phyloP scores from a whole-genome alignment of 495 filamentous ascomycete species.

The Tuber umbilicatum region DNA sequence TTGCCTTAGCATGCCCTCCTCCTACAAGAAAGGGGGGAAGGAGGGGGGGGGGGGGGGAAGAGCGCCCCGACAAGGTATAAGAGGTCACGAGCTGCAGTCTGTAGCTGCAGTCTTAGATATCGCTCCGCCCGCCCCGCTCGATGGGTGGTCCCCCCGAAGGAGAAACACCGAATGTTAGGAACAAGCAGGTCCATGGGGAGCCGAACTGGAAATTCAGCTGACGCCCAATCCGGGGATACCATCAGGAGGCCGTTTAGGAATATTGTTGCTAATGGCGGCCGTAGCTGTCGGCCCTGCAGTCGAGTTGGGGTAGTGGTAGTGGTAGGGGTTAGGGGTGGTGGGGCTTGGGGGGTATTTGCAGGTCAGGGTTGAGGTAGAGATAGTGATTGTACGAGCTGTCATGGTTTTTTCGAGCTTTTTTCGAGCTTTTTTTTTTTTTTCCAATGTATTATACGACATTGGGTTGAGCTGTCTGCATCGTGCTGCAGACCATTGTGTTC shows the following conservation, averaged over 20 bases:
- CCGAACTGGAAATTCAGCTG: neutral
- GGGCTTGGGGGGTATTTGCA: constrained; percentile 13
- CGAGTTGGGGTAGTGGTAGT: neutral
- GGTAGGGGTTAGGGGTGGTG: neutral
- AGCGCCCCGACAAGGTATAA: constrained; percentile 7
- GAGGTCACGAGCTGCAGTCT: constrained; percentile 19
- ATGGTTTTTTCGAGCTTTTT: neutral
- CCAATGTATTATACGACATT: neutral
- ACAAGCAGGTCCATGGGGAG: constrained; percentile 14
- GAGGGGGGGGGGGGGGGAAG: neutral
- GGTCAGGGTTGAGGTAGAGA: constrained; percentile 15
- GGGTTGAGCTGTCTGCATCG: neutral
- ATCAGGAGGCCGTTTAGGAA: constrained; percentile 23
- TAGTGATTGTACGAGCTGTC: neutral
- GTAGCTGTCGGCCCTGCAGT: neutral
- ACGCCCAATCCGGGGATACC: constrained; percentile 14
- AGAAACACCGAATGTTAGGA: constrained; percentile 23
- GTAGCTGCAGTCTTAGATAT: constrained; percentile 19
- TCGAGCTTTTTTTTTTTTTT: neutral
- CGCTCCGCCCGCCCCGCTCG: neutral
- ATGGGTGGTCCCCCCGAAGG: constrained; percentile 12
- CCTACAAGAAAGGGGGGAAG: neutral
- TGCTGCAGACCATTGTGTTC: neutral
- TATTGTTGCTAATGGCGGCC: constrained; percentile 6
- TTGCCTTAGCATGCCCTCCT: neutral